phyloP scores from a whole-genome alignment of 2,329 filamentous ascomycete genomes.

The Fusarium algeriense region DNA sequence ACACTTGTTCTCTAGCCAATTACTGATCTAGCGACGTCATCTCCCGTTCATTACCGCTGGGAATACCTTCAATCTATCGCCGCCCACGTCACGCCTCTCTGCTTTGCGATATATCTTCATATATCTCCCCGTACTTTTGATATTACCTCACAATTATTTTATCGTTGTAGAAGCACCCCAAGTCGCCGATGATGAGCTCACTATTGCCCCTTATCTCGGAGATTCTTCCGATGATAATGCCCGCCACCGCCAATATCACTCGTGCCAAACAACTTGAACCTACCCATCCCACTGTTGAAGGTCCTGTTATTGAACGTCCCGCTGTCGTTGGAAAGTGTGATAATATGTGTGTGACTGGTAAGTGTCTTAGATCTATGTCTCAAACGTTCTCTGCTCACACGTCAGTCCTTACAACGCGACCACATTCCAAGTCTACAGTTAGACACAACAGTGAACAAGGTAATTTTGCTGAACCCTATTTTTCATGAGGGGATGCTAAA shows the following conservation, averaged over 20 bases:
- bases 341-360: slow-evolving; percentile 75
- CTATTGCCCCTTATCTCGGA: slow-evolving; percentile 68
- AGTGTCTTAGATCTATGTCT: slow-evolving; percentile 42
- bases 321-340: slow-evolving; percentile 75
- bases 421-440: slow-evolving; percentile 70
- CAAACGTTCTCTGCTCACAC: background rate
- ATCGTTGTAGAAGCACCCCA: background rate
- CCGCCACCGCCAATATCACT: slow-evolving; percentile 68
- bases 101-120: background rate
- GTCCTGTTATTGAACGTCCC: slow-evolving; percentile 54
- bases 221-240: slow-evolving; percentile 70
- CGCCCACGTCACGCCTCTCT: slow-evolving; percentile 18
- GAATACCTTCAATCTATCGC: slow-evolving; percentile 31
- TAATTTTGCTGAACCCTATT: slow-evolving; percentile 47
- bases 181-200: slow-evolving; percentile 58
- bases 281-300: slow-evolving; percentile 49
- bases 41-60: background rate
- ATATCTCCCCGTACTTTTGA: background rate
- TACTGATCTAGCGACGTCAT: slow-evolving; percentile 31
- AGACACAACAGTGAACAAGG: slow-evolving; percentile 79
- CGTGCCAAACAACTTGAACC: slow-evolving; percentile 61
- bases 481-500: background rate
- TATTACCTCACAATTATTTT: background rate
- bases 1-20: background rate
- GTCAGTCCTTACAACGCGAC: slow-evolving; percentile 72